These are phyloP conservation scores for Aegilops sharonensis DNA, from an alignment of 176 grass and related monocot genomes.

Conservation along the genomic window DNA sequence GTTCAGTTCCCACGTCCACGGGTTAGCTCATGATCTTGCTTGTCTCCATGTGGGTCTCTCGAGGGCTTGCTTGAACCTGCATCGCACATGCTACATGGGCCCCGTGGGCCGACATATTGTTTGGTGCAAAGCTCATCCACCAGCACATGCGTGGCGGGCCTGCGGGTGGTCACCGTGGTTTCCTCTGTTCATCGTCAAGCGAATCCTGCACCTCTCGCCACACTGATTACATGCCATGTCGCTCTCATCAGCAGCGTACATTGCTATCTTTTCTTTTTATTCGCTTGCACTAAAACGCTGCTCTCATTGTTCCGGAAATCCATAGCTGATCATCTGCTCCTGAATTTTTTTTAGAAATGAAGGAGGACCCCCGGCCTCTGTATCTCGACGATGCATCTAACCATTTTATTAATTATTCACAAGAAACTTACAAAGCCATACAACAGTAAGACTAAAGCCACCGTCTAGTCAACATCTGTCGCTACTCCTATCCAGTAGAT, in stretches of 20 bases:
- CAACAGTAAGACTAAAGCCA: too few species aligned
- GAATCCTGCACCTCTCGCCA: not conserved
- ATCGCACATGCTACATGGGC: conserved; percentile 36
- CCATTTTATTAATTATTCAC: too few species aligned
- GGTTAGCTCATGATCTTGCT: conserved; percentile 11
- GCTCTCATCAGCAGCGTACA: conserved; percentile 19
- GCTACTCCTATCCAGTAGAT: too few species aligned
- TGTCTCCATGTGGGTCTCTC: conserved; percentile 24
- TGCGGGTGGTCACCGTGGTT: conserved; percentile 24
- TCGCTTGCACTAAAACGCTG: too few species aligned
- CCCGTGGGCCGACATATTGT: conserved; percentile 18
- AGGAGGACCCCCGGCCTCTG: too few species aligned
- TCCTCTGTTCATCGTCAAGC: conserved; percentile 2
- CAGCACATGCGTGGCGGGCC: conserved; percentile 34
- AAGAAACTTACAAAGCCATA: too few species aligned
- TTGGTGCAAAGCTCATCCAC: conserved; percentile 25
- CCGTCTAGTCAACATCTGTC: too few species aligned
- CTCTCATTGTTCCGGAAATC: too few species aligned
- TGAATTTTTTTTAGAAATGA: too few species aligned
- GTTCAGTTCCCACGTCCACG: conserved; percentile 21
- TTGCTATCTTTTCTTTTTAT: conserved; percentile 22
- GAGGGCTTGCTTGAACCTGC: conserved; percentile 19
- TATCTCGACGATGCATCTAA: too few species aligned
- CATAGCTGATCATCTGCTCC: too few species aligned
- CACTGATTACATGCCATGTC: conserved; percentile 24